Percentiles rank a stretch among this genome's conserved stretches.
Conservation (phyloP, 225 moss, liverwort and hornwort species). For the Anthoceros angustus region DNA sequence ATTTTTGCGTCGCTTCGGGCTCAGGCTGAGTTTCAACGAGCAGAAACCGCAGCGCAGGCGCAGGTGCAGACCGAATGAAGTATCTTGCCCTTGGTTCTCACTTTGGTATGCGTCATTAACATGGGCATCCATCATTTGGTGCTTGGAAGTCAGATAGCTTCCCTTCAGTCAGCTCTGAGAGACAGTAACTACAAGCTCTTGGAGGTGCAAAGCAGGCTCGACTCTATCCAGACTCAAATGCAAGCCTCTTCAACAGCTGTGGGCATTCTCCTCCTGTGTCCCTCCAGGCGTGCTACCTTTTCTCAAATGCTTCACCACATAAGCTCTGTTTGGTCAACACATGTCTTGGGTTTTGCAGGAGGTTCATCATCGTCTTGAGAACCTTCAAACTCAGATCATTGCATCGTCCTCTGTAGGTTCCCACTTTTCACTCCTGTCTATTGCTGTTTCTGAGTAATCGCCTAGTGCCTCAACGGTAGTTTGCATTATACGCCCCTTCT, state of each 20-base stretch:
- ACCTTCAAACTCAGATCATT: not conserved
- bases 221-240: conserved; percentile 54
- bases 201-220: conserved; percentile 57
- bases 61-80: conserved; percentile 15
- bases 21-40: conserved; percentile 40
- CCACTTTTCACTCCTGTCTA: not conserved
- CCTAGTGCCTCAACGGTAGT: not conserved
- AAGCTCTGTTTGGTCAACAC: not conserved
- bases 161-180: conserved; percentile 51
- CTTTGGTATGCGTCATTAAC: not conserved
- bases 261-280: conserved; percentile 1
- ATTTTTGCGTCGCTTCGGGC: not conserved
- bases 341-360: not conserved
- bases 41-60: conserved; percentile 27
- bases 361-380: not conserved
- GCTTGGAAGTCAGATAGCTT: conserved; percentile 25
- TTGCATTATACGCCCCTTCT: no score
- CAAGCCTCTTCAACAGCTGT: conserved; percentile 15
- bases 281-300: not conserved
- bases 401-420: not conserved
- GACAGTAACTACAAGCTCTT: conserved; percentile 58
- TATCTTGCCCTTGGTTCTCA: not conserved
- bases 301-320: not conserved
- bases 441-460: not conserved
- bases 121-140: not conserved